These are phyloP conservation scores for Erodium chrysanthum DNA, from an alignment of 441 rosid species.

Conservation along the genomic window DNA sequence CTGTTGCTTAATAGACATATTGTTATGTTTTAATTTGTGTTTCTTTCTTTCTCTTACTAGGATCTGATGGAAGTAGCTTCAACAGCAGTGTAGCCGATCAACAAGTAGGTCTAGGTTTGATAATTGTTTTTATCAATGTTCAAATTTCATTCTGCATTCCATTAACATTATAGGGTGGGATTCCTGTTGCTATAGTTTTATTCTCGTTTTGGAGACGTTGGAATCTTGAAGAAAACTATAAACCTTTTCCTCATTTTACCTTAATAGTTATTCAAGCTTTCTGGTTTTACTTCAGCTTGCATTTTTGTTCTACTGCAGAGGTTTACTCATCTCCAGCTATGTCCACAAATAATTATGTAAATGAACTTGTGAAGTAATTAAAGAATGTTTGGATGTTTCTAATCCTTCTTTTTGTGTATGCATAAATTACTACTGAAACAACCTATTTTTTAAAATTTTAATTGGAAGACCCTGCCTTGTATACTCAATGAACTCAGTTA, in stretches of 20 bases:
- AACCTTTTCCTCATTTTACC: not conserved
- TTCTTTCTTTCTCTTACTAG: conserved; percentile 25
- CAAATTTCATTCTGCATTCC: not conserved
- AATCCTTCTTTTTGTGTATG: not conserved
- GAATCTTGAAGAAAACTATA: not conserved
- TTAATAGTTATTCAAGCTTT: too few species aligned
- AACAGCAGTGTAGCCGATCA: conserved; percentile 88
- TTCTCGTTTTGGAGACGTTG: not conserved
- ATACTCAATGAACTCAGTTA: not conserved
- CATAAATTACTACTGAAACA: not conserved
- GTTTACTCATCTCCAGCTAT: not conserved
- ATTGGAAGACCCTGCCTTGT: not conserved
- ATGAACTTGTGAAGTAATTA: not conserved
- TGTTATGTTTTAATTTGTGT: conserved; percentile 8
- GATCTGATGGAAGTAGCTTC: conserved; percentile 75
- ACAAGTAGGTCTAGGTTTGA: conserved; percentile 51
- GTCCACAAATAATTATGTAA: not conserved
- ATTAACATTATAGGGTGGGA: not conserved
- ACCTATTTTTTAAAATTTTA: not conserved
- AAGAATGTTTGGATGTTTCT: not conserved
- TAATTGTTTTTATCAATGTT: not conserved
- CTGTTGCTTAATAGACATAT: conserved; percentile 15
- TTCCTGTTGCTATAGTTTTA: not conserved
- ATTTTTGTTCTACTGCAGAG: not conserved
- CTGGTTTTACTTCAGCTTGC: not conserved